These are phyloP conservation scores for Saturnispora dispora DNA, from an alignment of 805 yeast genomes.

Conservation along the genomic window DNA sequence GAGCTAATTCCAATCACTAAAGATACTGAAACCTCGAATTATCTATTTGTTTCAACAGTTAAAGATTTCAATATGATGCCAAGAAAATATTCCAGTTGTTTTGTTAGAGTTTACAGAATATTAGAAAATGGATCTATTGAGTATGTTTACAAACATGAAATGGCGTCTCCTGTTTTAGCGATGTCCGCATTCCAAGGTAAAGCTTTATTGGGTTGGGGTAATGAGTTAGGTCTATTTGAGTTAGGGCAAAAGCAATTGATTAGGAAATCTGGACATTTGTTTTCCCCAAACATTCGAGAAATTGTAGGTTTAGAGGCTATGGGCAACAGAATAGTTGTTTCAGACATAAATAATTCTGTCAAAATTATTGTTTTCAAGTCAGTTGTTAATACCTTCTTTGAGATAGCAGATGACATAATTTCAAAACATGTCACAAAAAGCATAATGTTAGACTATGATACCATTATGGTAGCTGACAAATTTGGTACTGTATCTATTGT, in stretches of 20 bases:
- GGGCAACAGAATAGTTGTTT: constrained; percentile 54
- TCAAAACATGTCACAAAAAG: constrained; percentile 59
- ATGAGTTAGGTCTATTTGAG: constrained; percentile 51
- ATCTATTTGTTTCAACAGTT: constrained; percentile 40
- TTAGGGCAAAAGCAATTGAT: constrained; percentile 75
- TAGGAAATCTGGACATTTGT: constrained; percentile 45
- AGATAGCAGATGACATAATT: constrained; percentile 61
- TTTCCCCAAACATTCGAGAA: constrained; percentile 29
- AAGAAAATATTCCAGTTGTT: constrained; percentile 18
- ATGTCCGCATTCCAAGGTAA: constrained; percentile 49
- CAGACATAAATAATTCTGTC: constrained; percentile 64
- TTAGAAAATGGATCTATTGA: constrained; percentile 31
- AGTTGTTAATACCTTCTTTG: constrained; percentile 39
- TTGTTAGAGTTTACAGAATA: constrained; percentile 32
- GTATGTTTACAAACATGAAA: constrained; percentile 51
- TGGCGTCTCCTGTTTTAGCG: constrained; percentile 40
- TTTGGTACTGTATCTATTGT: constrained; percentile 73
- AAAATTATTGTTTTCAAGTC: constrained; percentile 46
- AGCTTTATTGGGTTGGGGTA: constrained; percentile 49
- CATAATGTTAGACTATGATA: constrained; percentile 58
- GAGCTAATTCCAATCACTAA: constrained; percentile 26
- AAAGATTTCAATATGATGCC: constrained; percentile 27
- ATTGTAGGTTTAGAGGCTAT: constrained; percentile 48
- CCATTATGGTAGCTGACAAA: constrained; percentile 77
- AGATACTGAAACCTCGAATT: constrained; percentile 23